Percentiles rank a stretch among this genome's conserved stretches.
Evolutionary conservation across 345 rosid genomes (phyloP).

Genomic region (Arabidopsis arenosa): DNA sequence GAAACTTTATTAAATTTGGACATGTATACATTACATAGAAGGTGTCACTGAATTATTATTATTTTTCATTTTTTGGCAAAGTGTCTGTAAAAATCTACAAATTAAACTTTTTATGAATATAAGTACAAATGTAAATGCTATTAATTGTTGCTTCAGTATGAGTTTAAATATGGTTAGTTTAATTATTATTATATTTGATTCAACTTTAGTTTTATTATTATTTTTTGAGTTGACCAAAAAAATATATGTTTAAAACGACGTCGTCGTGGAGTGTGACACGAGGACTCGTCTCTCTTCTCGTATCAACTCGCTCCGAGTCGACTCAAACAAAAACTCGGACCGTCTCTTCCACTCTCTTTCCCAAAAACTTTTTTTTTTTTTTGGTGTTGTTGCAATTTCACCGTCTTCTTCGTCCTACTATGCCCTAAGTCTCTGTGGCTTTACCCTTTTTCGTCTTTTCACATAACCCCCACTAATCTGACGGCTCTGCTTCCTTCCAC

Average conservation of each 20-base stretch:
- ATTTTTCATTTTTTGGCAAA: too few relatives aligned
- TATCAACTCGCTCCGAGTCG: constrained; percentile 36
- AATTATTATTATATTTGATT: too few relatives aligned
- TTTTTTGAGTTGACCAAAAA: too few relatives aligned
- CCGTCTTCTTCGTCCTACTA: constrained; percentile 44
- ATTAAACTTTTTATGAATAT: too few relatives aligned
- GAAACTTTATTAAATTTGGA: not conserved
- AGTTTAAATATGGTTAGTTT: too few relatives aligned
- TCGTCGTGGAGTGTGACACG: not conserved
- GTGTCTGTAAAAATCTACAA: too few relatives aligned
- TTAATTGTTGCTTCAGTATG: too few relatives aligned
- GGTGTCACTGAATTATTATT: too few relatives aligned
- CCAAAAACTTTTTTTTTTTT: constrained; percentile 18
- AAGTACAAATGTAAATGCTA: too few relatives aligned
- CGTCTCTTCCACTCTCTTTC: constrained; percentile 35
- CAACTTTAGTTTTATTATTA: too few relatives aligned
- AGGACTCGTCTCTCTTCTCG: constrained; percentile 28
- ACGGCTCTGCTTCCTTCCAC: constrained; percentile 69
- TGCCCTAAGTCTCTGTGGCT: constrained; percentile 44
- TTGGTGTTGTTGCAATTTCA: constrained; percentile 7
- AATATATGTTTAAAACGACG: constrained; percentile 24
- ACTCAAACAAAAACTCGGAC: constrained; percentile 37
- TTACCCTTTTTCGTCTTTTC: constrained; percentile 79
- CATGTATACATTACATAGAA: too few relatives aligned
- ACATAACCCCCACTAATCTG: constrained; percentile 46